Conservation (phyloP, 2,329 filamentous ascomycete genomes). For the Colletotrichum simmondsii region DNA sequence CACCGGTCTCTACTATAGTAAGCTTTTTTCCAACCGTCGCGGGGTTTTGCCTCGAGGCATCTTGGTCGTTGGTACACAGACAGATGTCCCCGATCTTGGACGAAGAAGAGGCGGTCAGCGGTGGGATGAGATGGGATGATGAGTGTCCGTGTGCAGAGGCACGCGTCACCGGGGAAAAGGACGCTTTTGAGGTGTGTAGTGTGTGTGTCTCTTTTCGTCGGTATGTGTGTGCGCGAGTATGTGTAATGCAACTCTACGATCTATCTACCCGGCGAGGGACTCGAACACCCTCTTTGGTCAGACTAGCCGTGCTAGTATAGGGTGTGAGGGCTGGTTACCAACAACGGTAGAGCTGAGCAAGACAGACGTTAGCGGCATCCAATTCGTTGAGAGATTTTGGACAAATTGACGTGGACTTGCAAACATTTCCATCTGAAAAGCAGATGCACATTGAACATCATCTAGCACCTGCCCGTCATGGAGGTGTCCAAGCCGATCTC, state of each 20-base stretch:
- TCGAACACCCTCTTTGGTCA: neutral
- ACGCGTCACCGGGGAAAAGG: neutral
- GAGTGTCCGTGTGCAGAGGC: neutral
- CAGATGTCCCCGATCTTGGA: slow-evolving; percentile 9
- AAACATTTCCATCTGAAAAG: neutral
- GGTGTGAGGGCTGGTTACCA: neutral
- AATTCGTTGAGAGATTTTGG: neutral
- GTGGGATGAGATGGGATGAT: slow-evolving; percentile 1
- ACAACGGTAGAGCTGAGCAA: neutral
- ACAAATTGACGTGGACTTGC: neutral
- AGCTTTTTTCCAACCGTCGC: neutral
- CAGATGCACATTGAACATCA: neutral
- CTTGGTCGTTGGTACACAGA: neutral
- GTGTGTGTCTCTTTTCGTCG: no score
- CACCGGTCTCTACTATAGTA: neutral
- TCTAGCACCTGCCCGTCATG: neutral
- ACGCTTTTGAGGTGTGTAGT: no score
- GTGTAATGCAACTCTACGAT: neutral
- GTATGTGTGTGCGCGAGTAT: neutral
- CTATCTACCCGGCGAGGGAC: neutral
- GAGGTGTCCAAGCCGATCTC: neutral
- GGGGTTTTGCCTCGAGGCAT: neutral
- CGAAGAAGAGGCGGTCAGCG: slow-evolving; percentile 24
- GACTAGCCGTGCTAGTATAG: neutral
- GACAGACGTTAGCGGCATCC: neutral